Evolutionary conservation across 2,329 filamentous ascomycete genomes (phyloP).

Genomic region (Scortechinia acanthostroma): DNA sequence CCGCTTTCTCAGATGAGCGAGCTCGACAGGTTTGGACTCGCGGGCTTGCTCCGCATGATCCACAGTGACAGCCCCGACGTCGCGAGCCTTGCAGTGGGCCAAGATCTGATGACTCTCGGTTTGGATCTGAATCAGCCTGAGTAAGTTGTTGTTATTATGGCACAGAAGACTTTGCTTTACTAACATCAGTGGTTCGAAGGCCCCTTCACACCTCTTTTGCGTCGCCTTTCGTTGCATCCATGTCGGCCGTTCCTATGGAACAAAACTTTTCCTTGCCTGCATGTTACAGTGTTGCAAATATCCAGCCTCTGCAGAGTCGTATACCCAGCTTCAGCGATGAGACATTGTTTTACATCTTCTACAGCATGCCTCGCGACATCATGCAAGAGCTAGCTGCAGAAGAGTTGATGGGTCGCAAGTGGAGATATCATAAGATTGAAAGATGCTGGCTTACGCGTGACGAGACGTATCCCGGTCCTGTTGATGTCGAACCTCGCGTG

Average conservation of each 20-base stretch:
- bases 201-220: slow-evolving; percentile 53
- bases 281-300: slow-evolving; percentile 62
- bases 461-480: slow-evolving; percentile 32
- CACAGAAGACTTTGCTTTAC: slow-evolving; percentile 14
- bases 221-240: slow-evolving; percentile 47
- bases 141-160: slow-evolving; percentile 27
- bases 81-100: slow-evolving; percentile 45
- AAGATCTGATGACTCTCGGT: slow-evolving; percentile 53
- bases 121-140: slow-evolving; percentile 52
- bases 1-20: slow-evolving; percentile 48
- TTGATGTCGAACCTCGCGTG: slow-evolving; percentile 33
- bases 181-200: no score
- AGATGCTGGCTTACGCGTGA: slow-evolving; percentile 40
- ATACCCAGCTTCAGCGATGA: slow-evolving; percentile 50
- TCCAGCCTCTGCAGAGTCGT: slow-evolving; percentile 46
- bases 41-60: slow-evolving; percentile 49
- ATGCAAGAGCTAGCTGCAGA: slow-evolving; percentile 55
- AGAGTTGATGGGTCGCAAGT: slow-evolving; percentile 40
- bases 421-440: slow-evolving; percentile 41
- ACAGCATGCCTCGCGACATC: slow-evolving; percentile 54
- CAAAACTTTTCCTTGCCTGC: slow-evolving; percentile 52
- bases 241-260: slow-evolving; percentile 44
- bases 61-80: slow-evolving; percentile 41
- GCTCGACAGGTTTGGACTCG: slow-evolving; percentile 49
- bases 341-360: slow-evolving; percentile 63